Base-by-base conservation (phyloP, 169 alveolate genomes). In the Plasmodium inui region DNA sequence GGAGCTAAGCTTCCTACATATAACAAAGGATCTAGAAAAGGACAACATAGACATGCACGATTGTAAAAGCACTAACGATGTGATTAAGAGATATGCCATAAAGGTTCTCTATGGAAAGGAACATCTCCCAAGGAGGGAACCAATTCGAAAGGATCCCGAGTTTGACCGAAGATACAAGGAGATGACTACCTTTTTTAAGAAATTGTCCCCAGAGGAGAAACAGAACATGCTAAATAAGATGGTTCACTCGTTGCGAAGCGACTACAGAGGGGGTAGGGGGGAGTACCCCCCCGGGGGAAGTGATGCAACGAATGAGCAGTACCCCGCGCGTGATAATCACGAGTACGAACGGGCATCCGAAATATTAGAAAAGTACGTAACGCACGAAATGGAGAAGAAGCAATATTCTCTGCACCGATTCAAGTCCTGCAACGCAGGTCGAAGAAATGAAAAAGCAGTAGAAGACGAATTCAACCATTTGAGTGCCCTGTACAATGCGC, bases 51-150 rank as follows among this genome's bases (percentile, higher is more conserved):
- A 50, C n/a, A 70, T 90, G 32, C 73, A 81, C 9, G 95, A 90
- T 67, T 90, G 95, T 46, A 90, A 82, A 90, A 90, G 55, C 53
- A 90, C 95, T 1, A 82, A 79, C 83, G 95, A 90, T 81, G 92
- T 90, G 53, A 90, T 90, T 39, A 61, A 39, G 37, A 81, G 26
- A 26, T 90, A 90, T 90, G 95, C 95, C 0, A 90, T 72, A 37
- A 90, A 81, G 55, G 6, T 90, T 2, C 12, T 90, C 10, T 90
- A 90, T 22, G 95, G 95, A 30, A 32, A 83, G 22, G 76, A 44
- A 7, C 26, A 32, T 7, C 76, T 90, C 44, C 50, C 71, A 70
- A 90, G 73, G 37, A 81, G 53, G 34, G 84, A 73, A 0, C 22
- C 53, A 26, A 39, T 6, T 17, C 14, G 30, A 26, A 46, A 28